A percentile compares a stretch with the other conserved stretches of the same genome.
Evolutionary conservation across 2,329 filamentous ascomycete genomes (phyloP).

Genomic region (Apiospora pterosperma): DNA sequence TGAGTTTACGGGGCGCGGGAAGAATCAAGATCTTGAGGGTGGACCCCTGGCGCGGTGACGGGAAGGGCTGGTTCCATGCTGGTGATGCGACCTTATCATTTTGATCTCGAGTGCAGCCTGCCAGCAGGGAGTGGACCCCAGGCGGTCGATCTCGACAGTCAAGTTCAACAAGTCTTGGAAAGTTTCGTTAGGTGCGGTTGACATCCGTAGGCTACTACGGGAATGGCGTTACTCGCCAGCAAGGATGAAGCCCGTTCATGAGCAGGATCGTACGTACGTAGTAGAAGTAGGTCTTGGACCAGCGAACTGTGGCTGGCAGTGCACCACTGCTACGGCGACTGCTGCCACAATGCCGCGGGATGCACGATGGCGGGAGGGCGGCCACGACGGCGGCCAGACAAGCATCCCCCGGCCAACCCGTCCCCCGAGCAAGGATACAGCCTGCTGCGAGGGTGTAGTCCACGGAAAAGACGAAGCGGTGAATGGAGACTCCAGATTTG

Average conservation of each 20-base stretch:
- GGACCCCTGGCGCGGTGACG: slow-evolving; percentile 51
- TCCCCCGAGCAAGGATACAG: slow-evolving; percentile 60
- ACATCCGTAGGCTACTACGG: background rate
- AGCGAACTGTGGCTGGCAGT: slow-evolving; percentile 58
- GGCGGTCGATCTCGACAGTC: slow-evolving; percentile 62
- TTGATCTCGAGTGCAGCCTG: slow-evolving; percentile 26
- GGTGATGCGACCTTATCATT: slow-evolving; percentile 31
- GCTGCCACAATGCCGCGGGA: slow-evolving; percentile 62
- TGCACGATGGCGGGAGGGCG: slow-evolving; percentile 62
- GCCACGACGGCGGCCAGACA: slow-evolving; percentile 60
- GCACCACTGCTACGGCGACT: slow-evolving; percentile 55
- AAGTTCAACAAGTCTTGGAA: slow-evolving; percentile 49
- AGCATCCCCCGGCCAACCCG: slow-evolving; percentile 59
- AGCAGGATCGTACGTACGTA: slow-evolving; percentile 53
- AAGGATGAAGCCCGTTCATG: slow-evolving; percentile 61
- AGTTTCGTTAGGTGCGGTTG: background rate
- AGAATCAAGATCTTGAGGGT: slow-evolving; percentile 62
- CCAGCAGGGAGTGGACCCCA: slow-evolving; percentile 41
- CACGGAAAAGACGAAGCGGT: slow-evolving; percentile 5
- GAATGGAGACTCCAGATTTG: background rate
- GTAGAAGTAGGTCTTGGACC: slow-evolving; percentile 63
- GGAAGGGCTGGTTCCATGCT: slow-evolving; percentile 34
- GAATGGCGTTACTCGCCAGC: slow-evolving; percentile 40
- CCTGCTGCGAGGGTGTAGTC: slow-evolving; percentile 60
- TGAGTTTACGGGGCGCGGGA: slow-evolving; percentile 51